Conservation (phyloP, 768 basidiomycete species). For the Cantharellus anzutake region DNA sequence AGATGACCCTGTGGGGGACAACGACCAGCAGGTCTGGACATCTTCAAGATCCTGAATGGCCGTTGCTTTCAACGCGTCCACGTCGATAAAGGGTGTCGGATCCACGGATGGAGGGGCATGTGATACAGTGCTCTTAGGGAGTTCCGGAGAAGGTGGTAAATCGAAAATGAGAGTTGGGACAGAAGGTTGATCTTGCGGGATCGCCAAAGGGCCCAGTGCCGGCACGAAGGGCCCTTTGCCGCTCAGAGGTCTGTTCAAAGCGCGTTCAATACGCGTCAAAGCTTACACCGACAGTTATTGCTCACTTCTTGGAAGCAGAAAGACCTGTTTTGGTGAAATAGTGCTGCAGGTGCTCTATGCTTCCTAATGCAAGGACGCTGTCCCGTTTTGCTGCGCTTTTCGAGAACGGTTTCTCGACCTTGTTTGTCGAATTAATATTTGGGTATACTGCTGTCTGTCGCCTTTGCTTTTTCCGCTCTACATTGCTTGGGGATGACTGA, state of each 20-base stretch:
- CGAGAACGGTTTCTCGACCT: constrained; percentile 70
- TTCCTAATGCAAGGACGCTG: constrained; percentile 86
- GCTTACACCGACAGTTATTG: constrained; percentile 6
- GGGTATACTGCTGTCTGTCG: constrained; percentile 67
- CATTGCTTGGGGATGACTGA: constrained; percentile 1
- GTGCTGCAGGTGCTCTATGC: constrained; percentile 88
- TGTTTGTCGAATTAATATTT: constrained; percentile 47
- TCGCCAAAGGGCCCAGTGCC: constrained; percentile 34
- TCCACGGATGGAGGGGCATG: constrained; percentile 51
- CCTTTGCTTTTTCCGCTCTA: constrained; percentile 18
- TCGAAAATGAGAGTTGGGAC: constrained; percentile 26
- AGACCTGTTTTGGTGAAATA: constrained; percentile 86
- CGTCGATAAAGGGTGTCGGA: constrained; percentile 17
- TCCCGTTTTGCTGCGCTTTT: constrained; percentile 82
- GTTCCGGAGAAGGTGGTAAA: constrained; percentile 49
- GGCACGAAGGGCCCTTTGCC: constrained; percentile 32
- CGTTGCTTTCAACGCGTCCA: constrained; percentile 49
- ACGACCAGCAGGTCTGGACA: constrained; percentile 42
- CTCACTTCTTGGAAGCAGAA: constrained; percentile 51
- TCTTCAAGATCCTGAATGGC: constrained; percentile 55
- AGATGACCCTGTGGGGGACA: neutral
- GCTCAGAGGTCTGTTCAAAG: constrained; percentile 1
- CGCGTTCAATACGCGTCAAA: neutral
- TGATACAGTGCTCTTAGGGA: constrained; percentile 24
- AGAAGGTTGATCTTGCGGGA: neutral